Evolutionary conservation across 192 early-diverging fungal species (phyloP).

Genomic region (Podila clonocystis): DNA sequence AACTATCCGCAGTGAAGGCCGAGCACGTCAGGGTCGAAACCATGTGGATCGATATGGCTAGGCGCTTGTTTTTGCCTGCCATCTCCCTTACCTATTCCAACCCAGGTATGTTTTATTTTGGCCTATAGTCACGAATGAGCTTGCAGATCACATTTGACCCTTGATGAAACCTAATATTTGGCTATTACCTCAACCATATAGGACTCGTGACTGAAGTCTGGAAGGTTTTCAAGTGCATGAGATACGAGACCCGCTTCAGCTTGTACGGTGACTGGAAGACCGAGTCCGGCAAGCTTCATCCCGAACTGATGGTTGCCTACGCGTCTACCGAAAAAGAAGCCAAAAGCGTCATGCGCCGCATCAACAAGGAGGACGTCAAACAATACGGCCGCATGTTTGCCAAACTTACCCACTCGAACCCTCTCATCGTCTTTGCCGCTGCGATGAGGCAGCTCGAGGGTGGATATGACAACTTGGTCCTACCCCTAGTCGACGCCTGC

Average conservation of each 20-base stretch:
- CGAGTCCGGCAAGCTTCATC: constrained; percentile 60
- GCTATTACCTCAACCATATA: not conserved
- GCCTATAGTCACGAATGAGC: no score
- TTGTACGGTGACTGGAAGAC: constrained; percentile 87
- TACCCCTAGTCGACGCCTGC: constrained; percentile 78
- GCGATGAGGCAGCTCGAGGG: constrained; percentile 73
- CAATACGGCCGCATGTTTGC: constrained; percentile 76
- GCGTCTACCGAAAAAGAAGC: constrained; percentile 62
- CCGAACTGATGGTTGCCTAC: constrained; percentile 61
- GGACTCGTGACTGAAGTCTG: constrained; percentile 66
- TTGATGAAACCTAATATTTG: not conserved
- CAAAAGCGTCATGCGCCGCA: constrained; percentile 71
- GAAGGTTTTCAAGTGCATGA: constrained; percentile 67
- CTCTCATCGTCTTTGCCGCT: constrained; percentile 73
- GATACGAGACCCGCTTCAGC: constrained; percentile 69
- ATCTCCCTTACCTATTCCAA: constrained; percentile 70
- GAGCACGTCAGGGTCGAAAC: constrained; percentile 9
- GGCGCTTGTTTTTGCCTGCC: constrained; percentile 71
- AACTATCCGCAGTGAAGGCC: not conserved
- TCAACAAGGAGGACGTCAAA: constrained; percentile 79
- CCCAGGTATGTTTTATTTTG: constrained; percentile 56
- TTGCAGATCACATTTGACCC: no score
- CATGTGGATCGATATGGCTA: constrained; percentile 49
- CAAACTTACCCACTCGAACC: constrained; percentile 80
- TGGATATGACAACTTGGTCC: constrained; percentile 79